phyloP scores from a whole-genome alignment of 2,329 filamentous ascomycete species.

The Ophiocordyceps camponoti-rufipedis region DNA sequence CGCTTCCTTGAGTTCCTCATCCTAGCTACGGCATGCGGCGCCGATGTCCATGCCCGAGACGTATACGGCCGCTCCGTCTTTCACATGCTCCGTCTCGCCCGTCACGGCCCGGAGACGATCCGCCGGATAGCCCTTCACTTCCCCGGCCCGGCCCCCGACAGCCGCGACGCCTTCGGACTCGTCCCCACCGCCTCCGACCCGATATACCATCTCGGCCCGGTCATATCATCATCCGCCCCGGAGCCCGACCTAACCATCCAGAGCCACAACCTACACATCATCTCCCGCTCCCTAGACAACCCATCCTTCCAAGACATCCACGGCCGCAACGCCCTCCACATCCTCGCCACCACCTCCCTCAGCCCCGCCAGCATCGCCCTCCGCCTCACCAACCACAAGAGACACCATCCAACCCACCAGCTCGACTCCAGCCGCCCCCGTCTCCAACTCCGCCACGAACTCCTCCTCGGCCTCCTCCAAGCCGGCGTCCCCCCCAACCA shows the following conservation, averaged over 20 bases:
- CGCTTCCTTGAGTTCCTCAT: conserved; percentile 12
- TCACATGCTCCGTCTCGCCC: conserved; percentile 18
- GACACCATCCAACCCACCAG: conserved; percentile 6
- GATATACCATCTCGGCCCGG: conserved; percentile 2
- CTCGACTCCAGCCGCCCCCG: conserved; percentile 15
- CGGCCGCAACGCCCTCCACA: conserved; percentile 39
- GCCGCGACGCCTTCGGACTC: conserved; percentile 30
- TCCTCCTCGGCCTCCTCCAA: conserved; percentile 13
- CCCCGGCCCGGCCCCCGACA: conserved; percentile 12
- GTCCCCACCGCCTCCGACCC: not conserved
- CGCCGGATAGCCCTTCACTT: conserved; percentile 16
- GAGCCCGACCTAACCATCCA: not conserved
- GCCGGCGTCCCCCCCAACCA: conserved; percentile 29
- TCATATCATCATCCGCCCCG: not conserved
- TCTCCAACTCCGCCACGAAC: conserved; percentile 10
- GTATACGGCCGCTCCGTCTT: conserved; percentile 34
- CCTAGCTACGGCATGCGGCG: conserved; percentile 4
- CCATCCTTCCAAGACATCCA: conserved; percentile 13
- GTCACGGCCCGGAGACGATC: conserved; percentile 9
- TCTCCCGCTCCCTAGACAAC: conserved; percentile 4
- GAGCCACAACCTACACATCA: conserved; percentile 6
- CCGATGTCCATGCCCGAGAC: conserved; percentile 21
- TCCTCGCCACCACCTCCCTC: conserved; percentile 35
- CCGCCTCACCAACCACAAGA: not conserved
- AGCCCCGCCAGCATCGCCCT: conserved; percentile 18